Conservation (phyloP, 78 protist genomes). For the Neovahlkampfia damariscottae region DNA sequence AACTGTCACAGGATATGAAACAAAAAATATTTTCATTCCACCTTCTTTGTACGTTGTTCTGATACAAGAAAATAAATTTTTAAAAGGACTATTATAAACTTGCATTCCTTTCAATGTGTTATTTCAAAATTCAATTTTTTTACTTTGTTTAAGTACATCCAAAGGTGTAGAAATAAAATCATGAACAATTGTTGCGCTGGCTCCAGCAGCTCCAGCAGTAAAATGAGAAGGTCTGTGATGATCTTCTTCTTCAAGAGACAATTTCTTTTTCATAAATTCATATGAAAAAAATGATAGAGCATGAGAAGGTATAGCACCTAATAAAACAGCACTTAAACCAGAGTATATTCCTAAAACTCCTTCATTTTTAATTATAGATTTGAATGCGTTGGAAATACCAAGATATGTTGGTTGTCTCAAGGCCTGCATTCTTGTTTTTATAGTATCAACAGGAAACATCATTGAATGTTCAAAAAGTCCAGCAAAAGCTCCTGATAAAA, state of each 20-base stretch:
- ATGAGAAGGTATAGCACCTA: constrained; percentile 50
- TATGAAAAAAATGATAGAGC: constrained; percentile 39
- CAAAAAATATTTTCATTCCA: constrained; percentile 31
- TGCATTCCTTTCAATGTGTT: too few relatives aligned
- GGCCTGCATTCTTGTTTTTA: constrained; percentile 20
- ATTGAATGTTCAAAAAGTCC: constrained; percentile 18
- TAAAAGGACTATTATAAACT: neutral
- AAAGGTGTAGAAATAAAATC: constrained; percentile 49
- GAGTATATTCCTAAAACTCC: neutral
- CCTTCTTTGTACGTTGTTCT: neutral
- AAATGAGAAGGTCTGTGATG: neutral
- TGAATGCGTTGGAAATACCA: neutral
- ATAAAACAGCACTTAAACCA: constrained; percentile 11
- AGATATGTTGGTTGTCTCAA: neutral
- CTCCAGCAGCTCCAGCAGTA: neutral
- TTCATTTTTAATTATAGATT: neutral
- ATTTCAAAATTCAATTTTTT: constrained; percentile 35
- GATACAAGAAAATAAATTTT: neutral
- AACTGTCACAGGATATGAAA: constrained; percentile 33
- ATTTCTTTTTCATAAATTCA: constrained; percentile 7
- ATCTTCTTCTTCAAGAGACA: neutral
- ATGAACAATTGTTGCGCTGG: constrained; percentile 26
- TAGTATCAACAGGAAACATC: constrained; percentile 31
- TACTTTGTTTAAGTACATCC: constrained; percentile 55
- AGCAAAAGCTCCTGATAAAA: constrained; percentile 14